A percentile compares a stretch with the other conserved stretches of the same genome.
Evolutionary conservation across 768 basidiomycete species (phyloP).

Genomic region (Lyophyllum decastes): DNA sequence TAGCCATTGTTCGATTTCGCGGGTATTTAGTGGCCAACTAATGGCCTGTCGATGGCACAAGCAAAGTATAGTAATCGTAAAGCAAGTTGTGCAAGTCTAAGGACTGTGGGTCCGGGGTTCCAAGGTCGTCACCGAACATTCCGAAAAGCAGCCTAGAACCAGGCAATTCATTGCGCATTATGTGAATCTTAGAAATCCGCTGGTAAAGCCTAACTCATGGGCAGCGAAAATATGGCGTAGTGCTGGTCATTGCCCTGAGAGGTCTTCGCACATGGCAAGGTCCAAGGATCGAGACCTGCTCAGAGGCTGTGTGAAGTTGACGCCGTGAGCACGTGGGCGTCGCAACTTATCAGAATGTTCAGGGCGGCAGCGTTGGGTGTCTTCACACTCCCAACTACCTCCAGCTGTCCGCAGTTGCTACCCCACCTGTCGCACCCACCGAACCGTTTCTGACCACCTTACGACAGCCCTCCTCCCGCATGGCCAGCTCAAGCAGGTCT

Average conservation of each 20-base stretch:
- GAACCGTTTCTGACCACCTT: background rate
- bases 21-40: background rate
- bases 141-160: no score
- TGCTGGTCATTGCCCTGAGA: background rate
- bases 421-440: background rate
- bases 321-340: constrained; percentile 15
- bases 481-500: constrained; percentile 36
- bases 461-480: background rate
- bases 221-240: background rate
- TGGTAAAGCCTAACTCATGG: no score
- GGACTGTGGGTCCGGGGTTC: no score
- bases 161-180: no score
- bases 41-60: background rate
- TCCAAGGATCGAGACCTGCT: background rate
- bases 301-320: background rate
- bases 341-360: constrained; percentile 9
- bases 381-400: background rate
- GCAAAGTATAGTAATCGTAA: background rate
- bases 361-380: constrained; percentile 2
- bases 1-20: background rate
- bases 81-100: no score
- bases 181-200: no score
- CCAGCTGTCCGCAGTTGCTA: constrained; percentile 4
- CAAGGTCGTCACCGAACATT: no score
- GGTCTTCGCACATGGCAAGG: background rate